Base-by-base conservation (phyloP, 441 rosid genomes). In the Codiaeum variegatum region DNA sequence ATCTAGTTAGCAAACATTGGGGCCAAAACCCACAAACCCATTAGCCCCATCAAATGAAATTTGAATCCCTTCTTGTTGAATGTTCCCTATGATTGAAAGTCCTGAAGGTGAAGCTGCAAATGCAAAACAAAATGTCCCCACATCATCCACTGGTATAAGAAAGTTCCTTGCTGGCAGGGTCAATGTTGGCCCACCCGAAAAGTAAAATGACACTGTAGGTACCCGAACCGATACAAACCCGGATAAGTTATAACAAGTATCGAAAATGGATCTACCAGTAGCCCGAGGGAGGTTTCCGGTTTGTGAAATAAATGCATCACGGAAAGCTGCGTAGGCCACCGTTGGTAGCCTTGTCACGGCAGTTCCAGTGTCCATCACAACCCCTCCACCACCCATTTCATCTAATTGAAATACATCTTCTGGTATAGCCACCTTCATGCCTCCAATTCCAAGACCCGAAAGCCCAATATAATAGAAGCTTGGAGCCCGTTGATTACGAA, bases 321-420 rank as follows among this genome's bases (percentile, higher is more conserved):
- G 87, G 34, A 95, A 90, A 0, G 93, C 91, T 0, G 24, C 82
- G 71, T 95, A 95, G 12, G 97, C 98, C 1, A 10, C 67, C 13
- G 85, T 72, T 0, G 99, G 98, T 5, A 95, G 77, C 70, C 99
- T 81, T 0, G 98, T 91, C 16, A 95, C 98, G 1, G 99, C 97
- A 0, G 99, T 95, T 10, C 99, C 99, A 0, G 99, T 95, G 77
- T 93, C 99, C 97, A 95, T 93, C 3, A 95, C 99, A 11, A 93
- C 99, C 0, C 98, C 99, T 0, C 96, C 97, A 0, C 79, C 76
- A 0, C 99, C 98, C 47, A 80, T 63, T 42, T 91, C 93, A 0
- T 78, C 79, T 0, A 92, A 16, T 15, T 47, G 79, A 66, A 95
- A 95, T 1, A 77, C 52, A 1, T 75, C 81, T 68, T 90, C 98